Percentiles rank a stretch among this genome's conserved stretches.
Conservation (phyloP, 306 rosid genomes). For the Lagenaria siceraria region DNA sequence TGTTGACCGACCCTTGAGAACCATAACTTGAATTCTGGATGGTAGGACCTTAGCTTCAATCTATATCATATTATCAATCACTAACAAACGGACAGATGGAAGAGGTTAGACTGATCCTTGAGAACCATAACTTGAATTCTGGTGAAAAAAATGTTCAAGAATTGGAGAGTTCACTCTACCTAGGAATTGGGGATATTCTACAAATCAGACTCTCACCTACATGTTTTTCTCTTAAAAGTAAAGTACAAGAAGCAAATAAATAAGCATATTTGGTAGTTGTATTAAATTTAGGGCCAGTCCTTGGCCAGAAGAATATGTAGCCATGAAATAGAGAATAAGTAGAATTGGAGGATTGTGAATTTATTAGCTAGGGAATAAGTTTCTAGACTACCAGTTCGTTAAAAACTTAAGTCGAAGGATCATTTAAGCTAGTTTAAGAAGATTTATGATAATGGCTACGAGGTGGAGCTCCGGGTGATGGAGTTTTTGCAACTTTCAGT, state of each 20-base stretch:
- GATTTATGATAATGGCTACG: background rate
- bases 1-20: background rate
- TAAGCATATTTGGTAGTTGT: background rate
- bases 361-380: background rate
- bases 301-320: background rate
- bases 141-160: background rate
- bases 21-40: background rate
- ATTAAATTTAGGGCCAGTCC: background rate
- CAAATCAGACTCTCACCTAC: background rate
- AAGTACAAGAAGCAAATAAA: background rate
- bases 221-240: background rate
- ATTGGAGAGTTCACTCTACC: background rate
- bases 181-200: background rate
- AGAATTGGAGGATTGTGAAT: background rate
- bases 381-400: background rate
- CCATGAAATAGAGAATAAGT: background rate
- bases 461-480: background rate
- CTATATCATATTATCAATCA: background rate
- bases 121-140: background rate
- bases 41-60: background rate
- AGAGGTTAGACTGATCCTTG: background rate
- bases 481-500: background rate
- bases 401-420: background rate
- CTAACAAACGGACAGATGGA: background rate
- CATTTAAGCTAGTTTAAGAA: background rate